Conservation (phyloP, 192 early-diverging fungal species). For the Gigaspora rosea region DNA sequence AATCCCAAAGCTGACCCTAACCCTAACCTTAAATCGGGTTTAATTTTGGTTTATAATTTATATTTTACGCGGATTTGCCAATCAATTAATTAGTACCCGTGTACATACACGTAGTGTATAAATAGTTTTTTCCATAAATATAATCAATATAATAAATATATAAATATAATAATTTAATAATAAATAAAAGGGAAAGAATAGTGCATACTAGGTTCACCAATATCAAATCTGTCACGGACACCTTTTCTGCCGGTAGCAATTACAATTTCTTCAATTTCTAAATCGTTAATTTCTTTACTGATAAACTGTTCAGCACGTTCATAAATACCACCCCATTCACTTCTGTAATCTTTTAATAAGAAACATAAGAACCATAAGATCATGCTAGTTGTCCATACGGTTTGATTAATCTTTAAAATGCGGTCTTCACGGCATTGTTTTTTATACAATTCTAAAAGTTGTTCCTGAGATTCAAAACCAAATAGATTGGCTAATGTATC, state of each 20-base stretch:
- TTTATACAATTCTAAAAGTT: neutral
- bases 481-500: constrained; percentile 19
- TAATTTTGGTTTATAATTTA: too few relatives aligned
- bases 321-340: constrained; percentile 11
- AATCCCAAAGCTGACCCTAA: too few relatives aligned
- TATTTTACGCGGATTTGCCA: too few relatives aligned
- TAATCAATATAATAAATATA: too few relatives aligned
- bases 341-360: constrained; percentile 17
- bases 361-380: constrained; percentile 26
- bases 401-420: neutral
- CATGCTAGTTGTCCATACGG: constrained; percentile 26
- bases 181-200: neutral
- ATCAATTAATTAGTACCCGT: too few relatives aligned
- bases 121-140: too few relatives aligned
- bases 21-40: too few relatives aligned
- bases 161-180: neutral
- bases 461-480: neutral
- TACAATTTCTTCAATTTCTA: constrained; percentile 23
- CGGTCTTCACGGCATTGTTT: neutral
- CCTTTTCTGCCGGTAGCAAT: constrained; percentile 7
- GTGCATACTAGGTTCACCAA: constrained; percentile 6
- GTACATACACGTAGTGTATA: too few relatives aligned
- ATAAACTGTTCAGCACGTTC: constrained; percentile 32
- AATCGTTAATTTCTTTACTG: constrained; percentile 8
- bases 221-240: constrained; percentile 20